Percentiles rank a stretch among this genome's conserved stretches.
phyloP scores from a whole-genome alignment of 345 rosid species.

The Melastoma malabathricum region DNA sequence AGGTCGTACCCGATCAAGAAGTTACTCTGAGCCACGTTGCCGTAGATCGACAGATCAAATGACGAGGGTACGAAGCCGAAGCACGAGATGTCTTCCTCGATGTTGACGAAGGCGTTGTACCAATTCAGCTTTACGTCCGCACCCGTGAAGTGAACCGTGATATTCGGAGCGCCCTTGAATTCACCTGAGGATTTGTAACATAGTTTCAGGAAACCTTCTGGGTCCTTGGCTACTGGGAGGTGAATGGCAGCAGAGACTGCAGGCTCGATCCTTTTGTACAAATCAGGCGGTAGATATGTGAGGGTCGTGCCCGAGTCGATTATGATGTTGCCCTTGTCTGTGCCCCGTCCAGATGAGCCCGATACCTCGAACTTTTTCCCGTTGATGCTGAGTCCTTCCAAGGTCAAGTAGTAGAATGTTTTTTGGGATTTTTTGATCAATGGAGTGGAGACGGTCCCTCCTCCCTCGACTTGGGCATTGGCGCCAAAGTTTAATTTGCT shows the following conservation, averaged over 20 bases:
- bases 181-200: slow-evolving; percentile 13
- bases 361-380: background rate
- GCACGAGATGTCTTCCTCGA: slow-evolving; percentile 19
- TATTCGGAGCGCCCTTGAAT: background rate
- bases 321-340: slow-evolving; percentile 8
- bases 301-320: slow-evolving; percentile 14
- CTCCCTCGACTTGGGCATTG: slow-evolving; percentile 8
- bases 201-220: slow-evolving; percentile 12
- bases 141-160: slow-evolving; percentile 6
- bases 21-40: slow-evolving; percentile 36
- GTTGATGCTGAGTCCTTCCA: slow-evolving; percentile 31
- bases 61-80: slow-evolving; percentile 18
- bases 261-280: slow-evolving; percentile 21
- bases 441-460: slow-evolving; percentile 22
- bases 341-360: background rate
- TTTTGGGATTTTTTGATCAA: slow-evolving; percentile 16
- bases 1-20: slow-evolving; percentile 34
- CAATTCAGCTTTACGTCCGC: slow-evolving; percentile 28
- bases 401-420: slow-evolving; percentile 33
- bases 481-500: slow-evolving; percentile 18
- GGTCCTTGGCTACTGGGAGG: slow-evolving; percentile 14
- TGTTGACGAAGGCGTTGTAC: slow-evolving; percentile 18
- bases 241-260: slow-evolving; percentile 12
- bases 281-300: slow-evolving; percentile 26
- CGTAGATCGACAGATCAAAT: slow-evolving; percentile 14